Conservation (phyloP, 2,329 filamentous ascomycete species). For the Rasamsonia emersonii region DNA sequence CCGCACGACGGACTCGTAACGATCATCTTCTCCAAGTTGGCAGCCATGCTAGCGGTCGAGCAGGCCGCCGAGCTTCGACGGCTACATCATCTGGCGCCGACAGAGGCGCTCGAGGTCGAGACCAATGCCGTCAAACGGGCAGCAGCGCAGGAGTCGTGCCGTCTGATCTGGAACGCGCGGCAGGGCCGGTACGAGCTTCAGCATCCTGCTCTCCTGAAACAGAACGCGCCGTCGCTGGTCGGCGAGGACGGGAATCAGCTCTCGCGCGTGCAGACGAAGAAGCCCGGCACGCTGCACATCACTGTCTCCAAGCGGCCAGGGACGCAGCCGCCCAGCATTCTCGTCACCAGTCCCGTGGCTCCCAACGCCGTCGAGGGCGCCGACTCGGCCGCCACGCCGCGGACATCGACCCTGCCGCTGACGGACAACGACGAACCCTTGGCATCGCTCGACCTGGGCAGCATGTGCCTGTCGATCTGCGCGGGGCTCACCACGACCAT, state of each 20-base stretch:
- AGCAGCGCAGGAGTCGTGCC: slow-evolving; percentile 38
- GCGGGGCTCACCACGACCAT: slow-evolving; percentile 30
- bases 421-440: slow-evolving; percentile 31
- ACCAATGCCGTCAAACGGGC: slow-evolving; percentile 35
- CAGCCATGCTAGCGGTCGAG: slow-evolving; percentile 42
- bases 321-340: slow-evolving; percentile 22
- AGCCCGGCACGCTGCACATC: slow-evolving; percentile 32
- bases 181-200: slow-evolving; percentile 37
- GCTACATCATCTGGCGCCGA: slow-evolving; percentile 30
- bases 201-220: slow-evolving; percentile 34
- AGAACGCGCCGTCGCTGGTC: slow-evolving; percentile 20
- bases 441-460: slow-evolving; percentile 35
- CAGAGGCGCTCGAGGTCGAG: slow-evolving; percentile 35
- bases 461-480: slow-evolving; percentile 32
- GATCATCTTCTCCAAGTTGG: slow-evolving; percentile 40
- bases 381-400: slow-evolving; percentile 22
- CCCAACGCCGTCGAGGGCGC: slow-evolving; percentile 26
- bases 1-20: slow-evolving; percentile 37
- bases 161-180: slow-evolving; percentile 35
- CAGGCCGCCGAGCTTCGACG: slow-evolving; percentile 33
- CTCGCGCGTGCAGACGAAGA: slow-evolving; percentile 21
- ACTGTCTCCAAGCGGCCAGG: slow-evolving; percentile 28
- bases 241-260: slow-evolving; percentile 28
- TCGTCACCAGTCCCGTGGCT: slow-evolving; percentile 30
- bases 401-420: slow-evolving; percentile 32